A percentile compares a stretch with the other conserved stretches of the same genome.
Evolutionary conservation across 371 early-diverging fungal species (phyloP).

Genomic region (Saksenaea oblongispora): DNA sequence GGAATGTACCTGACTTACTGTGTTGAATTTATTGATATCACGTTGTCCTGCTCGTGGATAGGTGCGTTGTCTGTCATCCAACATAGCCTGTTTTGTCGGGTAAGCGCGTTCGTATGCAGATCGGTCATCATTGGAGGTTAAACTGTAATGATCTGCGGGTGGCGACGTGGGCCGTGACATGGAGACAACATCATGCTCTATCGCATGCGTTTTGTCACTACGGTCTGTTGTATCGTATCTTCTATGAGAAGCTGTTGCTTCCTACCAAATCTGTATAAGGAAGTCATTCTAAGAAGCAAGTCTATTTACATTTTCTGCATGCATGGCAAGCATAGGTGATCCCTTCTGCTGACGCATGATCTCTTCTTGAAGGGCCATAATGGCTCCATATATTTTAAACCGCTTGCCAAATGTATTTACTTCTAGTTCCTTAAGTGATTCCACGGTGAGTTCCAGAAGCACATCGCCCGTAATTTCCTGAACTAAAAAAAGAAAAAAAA

Average conservation of each 20-base stretch:
- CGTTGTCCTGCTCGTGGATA: neutral
- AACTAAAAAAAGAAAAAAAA: slow-evolving; percentile 32
- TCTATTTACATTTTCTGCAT: neutral
- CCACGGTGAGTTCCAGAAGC: slow-evolving; percentile 61
- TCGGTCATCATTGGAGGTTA: neutral
- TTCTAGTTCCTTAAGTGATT: slow-evolving; percentile 73
- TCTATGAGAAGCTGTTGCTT: neutral
- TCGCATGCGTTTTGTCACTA: neutral
- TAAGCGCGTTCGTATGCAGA: neutral
- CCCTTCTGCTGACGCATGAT: slow-evolving; percentile 3
- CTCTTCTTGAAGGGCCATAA: slow-evolving; percentile 49
- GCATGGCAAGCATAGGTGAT: neutral
- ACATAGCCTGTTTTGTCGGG: neutral
- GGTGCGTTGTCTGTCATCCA: neutral
- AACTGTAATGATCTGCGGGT: neutral
- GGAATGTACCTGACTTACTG: neutral
- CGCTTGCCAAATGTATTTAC: slow-evolving; percentile 71
- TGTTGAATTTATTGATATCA: neutral
- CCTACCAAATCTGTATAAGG: neutral
- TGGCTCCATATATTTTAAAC: slow-evolving; percentile 68
- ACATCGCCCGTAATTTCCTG: slow-evolving; percentile 76
- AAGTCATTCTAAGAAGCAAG: neutral
- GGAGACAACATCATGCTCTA: neutral
- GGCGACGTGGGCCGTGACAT: neutral
- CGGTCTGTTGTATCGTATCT: neutral